phyloP scores from a whole-genome alignment of 306 rosid species.

The Vigna radiata region DNA sequence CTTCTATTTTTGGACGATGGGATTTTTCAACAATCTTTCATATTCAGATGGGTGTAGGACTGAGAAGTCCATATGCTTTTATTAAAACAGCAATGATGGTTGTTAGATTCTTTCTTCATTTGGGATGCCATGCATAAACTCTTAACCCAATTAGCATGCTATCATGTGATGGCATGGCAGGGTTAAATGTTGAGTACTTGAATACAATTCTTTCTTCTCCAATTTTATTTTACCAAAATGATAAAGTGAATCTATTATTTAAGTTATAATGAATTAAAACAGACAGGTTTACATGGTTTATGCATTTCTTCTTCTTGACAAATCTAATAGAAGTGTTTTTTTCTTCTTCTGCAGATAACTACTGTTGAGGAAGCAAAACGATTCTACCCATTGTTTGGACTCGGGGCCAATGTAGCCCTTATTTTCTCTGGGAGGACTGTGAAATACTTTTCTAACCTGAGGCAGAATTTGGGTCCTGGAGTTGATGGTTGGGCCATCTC shows the following conservation, averaged over 20 bases:
- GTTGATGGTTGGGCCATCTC: slow-evolving; percentile 98
- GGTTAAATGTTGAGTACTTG: slow-evolving; percentile 23
- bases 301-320: slow-evolving; percentile 28
- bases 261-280: slow-evolving; percentile 12
- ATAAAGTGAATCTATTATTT: background rate
- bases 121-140: background rate
- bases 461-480: slow-evolving; percentile 85
- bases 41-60: background rate
- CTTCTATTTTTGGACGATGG: slow-evolving; percentile 2
- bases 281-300: slow-evolving; percentile 12
- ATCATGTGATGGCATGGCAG: slow-evolving; percentile 8
- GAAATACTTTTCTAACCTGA: slow-evolving; percentile 89
- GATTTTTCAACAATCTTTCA: background rate
- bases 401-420: slow-evolving; percentile 93
- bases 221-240: background rate
- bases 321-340: slow-evolving; percentile 31
- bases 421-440: slow-evolving; percentile 91
- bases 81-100: background rate
- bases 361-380: slow-evolving; percentile 88
- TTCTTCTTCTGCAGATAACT: slow-evolving; percentile 70
- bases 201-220: slow-evolving; percentile 19
- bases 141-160: background rate
- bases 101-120: slow-evolving; percentile 13
- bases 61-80: background rate
- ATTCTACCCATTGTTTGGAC: slow-evolving; percentile 92